Base-by-base conservation (phyloP, 2,329 filamentous ascomycete species). In the Akanthomyces muscarius region DNA sequence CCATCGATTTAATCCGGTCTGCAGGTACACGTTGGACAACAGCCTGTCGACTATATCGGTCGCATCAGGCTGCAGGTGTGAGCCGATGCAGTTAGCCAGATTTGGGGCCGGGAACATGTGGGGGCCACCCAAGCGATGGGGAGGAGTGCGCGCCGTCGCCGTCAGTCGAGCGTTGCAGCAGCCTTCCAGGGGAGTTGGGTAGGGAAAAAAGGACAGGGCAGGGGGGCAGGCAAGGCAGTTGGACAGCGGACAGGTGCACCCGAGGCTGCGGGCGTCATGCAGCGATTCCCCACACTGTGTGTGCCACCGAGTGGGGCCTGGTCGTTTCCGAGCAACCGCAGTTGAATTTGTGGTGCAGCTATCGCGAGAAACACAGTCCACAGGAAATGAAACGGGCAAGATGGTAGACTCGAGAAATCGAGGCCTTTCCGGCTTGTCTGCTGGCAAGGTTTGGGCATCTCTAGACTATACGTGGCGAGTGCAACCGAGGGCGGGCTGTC, bases 251-350 rank as follows among this genome's bases (percentile, higher is more conserved):
- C 21, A 25, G 45, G 7, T 5, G 18, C 42, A 18, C 33, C 50
- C 33, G 50, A 53, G 50, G 33, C 50, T 53, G 47, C 23, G 47
- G 47, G 47, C 33, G 36, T 42, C 36, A 16, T 54, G 52, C 52
- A 54, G 50, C 21, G 11, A 30, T 54, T 54, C 52, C 36, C 52
- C 52, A 54, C 52, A 41, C 18, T 25, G 4, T 54, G 52, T 36
- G 33, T 36, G 33, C 33, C 33, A 36, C 11, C 33, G n/a, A 38
- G 52, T 54, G 52, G 36, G 36, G 11, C 33, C 11, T 16, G 18
- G 50, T 54, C 33, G 52, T 54, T n/a, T 42, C 52, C 52, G 52
- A 42, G 52, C 52, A 54, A 54, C 52, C 52, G 36, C 36, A 54
- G n/a, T 25, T 54, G 52, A 54, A 54, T 53, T 36, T 28, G 50